Conservation (phyloP, 75 land plant species). For the Picea glauca region DNA sequence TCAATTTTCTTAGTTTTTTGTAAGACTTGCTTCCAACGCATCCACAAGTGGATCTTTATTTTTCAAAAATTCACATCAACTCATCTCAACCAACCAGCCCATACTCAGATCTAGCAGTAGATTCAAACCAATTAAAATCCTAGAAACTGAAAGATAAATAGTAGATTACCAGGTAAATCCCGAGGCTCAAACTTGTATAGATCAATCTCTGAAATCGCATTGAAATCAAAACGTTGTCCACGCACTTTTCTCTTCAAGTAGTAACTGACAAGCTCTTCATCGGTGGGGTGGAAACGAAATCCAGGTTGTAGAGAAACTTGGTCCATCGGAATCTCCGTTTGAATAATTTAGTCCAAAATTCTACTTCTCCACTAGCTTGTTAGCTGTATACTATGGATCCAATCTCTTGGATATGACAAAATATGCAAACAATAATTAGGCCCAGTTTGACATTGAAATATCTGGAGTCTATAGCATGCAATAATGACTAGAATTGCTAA, state of each 20-base stretch:
- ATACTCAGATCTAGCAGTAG: no score
- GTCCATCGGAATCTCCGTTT: background rate
- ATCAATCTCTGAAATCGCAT: conserved; percentile 39
- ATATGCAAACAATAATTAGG: no score
- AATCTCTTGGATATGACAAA: no score
- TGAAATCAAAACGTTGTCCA: conserved; percentile 15
- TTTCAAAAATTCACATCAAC: no score
- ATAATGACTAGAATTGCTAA: background rate
- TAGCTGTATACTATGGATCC: no score
- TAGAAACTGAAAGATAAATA: background rate
- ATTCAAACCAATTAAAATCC: no score
- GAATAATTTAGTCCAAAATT: background rate
- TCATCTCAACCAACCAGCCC: no score
- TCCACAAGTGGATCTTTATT: no score
- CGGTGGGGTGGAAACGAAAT: conserved; percentile 50
- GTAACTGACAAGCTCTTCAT: conserved; percentile 40
- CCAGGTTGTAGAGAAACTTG: conserved; percentile 29
- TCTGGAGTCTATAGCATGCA: background rate
- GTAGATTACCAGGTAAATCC: conserved; percentile 37
- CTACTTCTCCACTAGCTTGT: background rate
- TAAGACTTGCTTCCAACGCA: no score
- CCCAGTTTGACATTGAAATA: background rate
- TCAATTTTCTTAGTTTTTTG: no score
- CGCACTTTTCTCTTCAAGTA: conserved; percentile 39
- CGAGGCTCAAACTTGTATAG: conserved; percentile 44